These are phyloP conservation scores for Saksenaea oblongispora DNA, from an alignment of 371 early-diverging fungal genomes.

Conservation along the genomic window DNA sequence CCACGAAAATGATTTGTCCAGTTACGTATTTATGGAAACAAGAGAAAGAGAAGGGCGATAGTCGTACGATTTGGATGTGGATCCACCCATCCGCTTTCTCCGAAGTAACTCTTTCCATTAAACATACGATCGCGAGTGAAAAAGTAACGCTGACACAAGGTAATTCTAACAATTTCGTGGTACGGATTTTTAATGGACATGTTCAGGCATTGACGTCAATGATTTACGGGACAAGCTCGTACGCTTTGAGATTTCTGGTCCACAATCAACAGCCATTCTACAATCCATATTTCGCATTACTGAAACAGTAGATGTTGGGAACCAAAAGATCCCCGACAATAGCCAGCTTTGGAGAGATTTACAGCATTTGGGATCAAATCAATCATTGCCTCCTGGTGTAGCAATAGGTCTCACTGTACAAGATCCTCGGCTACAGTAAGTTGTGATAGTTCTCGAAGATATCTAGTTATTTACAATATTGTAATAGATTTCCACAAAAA, in stretches of 20 bases:
- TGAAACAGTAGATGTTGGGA: not conserved
- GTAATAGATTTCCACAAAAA: slow-evolving; percentile 72
- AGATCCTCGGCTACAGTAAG: slow-evolving; percentile 76
- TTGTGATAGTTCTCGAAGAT: not conserved
- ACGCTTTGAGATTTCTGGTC: slow-evolving; percentile 80
- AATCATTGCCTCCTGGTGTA: slow-evolving; percentile 69
- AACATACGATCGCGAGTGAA: not conserved
- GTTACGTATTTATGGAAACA: slow-evolving; percentile 72
- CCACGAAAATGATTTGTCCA: slow-evolving; percentile 62
- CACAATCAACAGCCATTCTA: slow-evolving; percentile 71
- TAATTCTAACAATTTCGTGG: not conserved
- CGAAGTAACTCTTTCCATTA: slow-evolving; percentile 17
- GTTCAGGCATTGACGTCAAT: slow-evolving; percentile 18
- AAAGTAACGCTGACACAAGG: not conserved
- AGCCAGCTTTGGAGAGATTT: slow-evolving; percentile 53
- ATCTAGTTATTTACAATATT: not conserved
- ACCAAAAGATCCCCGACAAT: not conserved
- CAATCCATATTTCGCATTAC: slow-evolving; percentile 54
- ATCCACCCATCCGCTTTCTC: slow-evolving; percentile 64
- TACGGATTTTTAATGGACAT: not conserved
- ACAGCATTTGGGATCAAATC: slow-evolving; percentile 52
- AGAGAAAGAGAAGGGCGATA: slow-evolving; percentile 13
- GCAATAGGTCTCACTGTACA: slow-evolving; percentile 67
- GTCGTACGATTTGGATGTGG: slow-evolving; percentile 62
- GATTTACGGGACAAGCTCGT: slow-evolving; percentile 50